Base-by-base conservation (phyloP, 1,139 yeast genomes). In the Blastobotrys malaysiensis region DNA sequence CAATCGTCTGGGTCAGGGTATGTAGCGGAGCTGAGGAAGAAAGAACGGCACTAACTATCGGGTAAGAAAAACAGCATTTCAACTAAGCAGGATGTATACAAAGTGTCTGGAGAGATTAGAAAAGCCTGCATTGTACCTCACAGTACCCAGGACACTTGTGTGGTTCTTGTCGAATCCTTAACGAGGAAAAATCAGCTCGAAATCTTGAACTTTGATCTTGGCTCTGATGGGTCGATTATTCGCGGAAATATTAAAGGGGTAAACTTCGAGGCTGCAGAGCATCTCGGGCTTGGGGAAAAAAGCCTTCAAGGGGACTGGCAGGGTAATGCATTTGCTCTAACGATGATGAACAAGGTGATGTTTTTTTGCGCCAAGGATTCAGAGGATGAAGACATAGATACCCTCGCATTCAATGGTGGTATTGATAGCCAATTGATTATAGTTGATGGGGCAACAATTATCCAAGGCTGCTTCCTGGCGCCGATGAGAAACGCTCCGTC, bases 401-500 rank as follows among this genome's bases (percentile, higher is more conserved):
- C 7, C 26, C n/a, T 7, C 7, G 39, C 39, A 13, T 31, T 31
- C 39, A 31, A 16, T 13, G 39, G 39, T 7, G 39, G 39, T 3
- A n/a, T 31, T 31, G 39, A 31, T 31, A 31, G 16, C 16, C 39
- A 31, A 31, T 31, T 31, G 39, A 11, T 31, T 11, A 31, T 31
- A 31, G 7, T 31, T 31, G 39, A 31, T 31, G 39, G 39, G 7
- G 39, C 39, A 13, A 31, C 39, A 3, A 50, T 58, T 7, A 22
- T 58, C 1, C 49, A 44, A 36, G 39, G 58, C 13, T 55, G 59
- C 22, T 58, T 58, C 45, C 49, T 57, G 39, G 52, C 54, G 43
- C 57, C 55, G 1, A 45, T 57, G 19, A 54, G 54, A n/a, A 51
- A 46, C 14, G 52, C 52, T 7, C 39, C 39, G 3, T 31, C 39